A percentile compares a stretch with the other conserved stretches of the same genome.
Evolutionary conservation across 768 basidiomycete genomes (phyloP).

Genomic region (Lactifluus subvellereus): DNA sequence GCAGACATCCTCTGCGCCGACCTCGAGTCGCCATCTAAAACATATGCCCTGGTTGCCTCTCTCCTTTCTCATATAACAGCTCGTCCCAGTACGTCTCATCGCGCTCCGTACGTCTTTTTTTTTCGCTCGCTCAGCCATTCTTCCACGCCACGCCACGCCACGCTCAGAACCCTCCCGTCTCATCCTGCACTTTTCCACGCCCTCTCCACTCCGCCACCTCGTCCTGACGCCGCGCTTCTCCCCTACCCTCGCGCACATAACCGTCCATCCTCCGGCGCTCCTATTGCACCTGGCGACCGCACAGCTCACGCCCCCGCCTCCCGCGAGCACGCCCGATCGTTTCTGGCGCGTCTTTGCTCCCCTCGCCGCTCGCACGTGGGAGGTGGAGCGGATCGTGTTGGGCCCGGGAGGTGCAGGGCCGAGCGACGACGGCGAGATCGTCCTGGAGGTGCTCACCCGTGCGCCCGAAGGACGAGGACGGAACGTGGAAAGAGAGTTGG

Average conservation of each 20-base stretch:
- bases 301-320: constrained; percentile 69
- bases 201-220: constrained; percentile 46
- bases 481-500: constrained; percentile 53
- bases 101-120: no score
- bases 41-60: constrained; percentile 47
- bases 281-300: constrained; percentile 61
- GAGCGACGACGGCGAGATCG: constrained; percentile 44
- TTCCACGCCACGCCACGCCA: no score
- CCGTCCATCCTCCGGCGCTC: constrained; percentile 65
- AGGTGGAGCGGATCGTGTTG: constrained; percentile 57
- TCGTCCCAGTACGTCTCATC: constrained; percentile 43
- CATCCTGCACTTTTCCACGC: constrained; percentile 49
- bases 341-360: constrained; percentile 80
- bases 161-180: constrained; percentile 49
- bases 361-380: constrained; percentile 52
- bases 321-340: constrained; percentile 52
- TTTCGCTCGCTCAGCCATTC: neutral
- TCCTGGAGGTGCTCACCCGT: constrained; percentile 56
- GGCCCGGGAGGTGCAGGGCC: constrained; percentile 48
- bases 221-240: constrained; percentile 62
- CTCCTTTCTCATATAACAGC: constrained; percentile 41
- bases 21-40: constrained; percentile 45
- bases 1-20: constrained; percentile 60
- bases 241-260: constrained; percentile 54
- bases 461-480: constrained; percentile 42